Conservation (phyloP, 805 yeast genomes). For the Candida oleophila region DNA sequence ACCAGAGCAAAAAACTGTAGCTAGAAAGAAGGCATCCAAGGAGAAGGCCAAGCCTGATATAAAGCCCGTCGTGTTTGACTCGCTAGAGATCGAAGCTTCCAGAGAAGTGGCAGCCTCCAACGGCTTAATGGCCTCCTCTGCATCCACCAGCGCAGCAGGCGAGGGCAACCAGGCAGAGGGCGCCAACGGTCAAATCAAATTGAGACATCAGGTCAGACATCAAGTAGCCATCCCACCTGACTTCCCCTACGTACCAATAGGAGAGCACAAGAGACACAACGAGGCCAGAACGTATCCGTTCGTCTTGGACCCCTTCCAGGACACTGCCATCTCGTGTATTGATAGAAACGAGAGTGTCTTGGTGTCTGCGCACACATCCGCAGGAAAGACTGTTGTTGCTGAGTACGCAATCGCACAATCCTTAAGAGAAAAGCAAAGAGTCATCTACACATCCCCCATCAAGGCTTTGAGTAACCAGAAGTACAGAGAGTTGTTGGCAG, state of each 20-base stretch:
- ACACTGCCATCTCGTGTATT: slow-evolving; percentile 92
- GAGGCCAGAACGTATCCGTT: slow-evolving; percentile 94
- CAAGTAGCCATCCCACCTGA: slow-evolving; percentile 96
- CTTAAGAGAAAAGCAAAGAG: slow-evolving; percentile 86
- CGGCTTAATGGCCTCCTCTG: slow-evolving; percentile 51
- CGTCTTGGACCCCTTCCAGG: slow-evolving; percentile 94
- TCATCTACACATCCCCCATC: slow-evolving; percentile 92
- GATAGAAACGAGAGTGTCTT: slow-evolving; percentile 92
- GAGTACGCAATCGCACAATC: slow-evolving; percentile 97
- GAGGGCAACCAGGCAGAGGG: not conserved
- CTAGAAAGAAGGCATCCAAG: slow-evolving; percentile 10
- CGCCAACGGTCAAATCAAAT: slow-evolving; percentile 47
- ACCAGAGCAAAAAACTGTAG: slow-evolving; percentile 5
- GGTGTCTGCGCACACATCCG: slow-evolving; percentile 97
- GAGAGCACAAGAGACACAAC: slow-evolving; percentile 72
- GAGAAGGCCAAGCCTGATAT: slow-evolving; percentile 41
- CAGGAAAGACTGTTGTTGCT: slow-evolving; percentile 96
- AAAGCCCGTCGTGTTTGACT: slow-evolving; percentile 79
- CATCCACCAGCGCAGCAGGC: slow-evolving; percentile 32
- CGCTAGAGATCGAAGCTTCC: slow-evolving; percentile 84
- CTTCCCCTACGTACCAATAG: slow-evolving; percentile 83
- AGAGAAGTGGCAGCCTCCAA: slow-evolving; percentile 83
- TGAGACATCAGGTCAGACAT: slow-evolving; percentile 93
- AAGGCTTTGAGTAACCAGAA: slow-evolving; percentile 94
- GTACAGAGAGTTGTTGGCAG: slow-evolving; percentile 86